These are phyloP conservation scores for Diaporthe humulicola DNA, from an alignment of 2,329 filamentous ascomycete species.

Conservation along the genomic window DNA sequence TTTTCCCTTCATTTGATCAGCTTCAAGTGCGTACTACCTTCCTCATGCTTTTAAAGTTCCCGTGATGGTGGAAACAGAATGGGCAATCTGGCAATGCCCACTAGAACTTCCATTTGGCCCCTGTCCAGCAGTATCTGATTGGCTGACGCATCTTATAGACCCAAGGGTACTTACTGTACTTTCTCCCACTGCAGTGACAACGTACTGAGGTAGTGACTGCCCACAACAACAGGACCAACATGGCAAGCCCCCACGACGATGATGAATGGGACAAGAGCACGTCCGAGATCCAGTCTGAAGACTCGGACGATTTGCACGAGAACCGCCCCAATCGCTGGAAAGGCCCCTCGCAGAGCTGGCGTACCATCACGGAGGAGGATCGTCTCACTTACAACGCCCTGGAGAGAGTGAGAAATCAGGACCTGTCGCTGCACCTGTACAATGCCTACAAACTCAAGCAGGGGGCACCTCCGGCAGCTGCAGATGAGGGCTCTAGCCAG, in stretches of 20 bases:
- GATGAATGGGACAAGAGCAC: slow-evolving; percentile 59
- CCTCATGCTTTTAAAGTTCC: neutral
- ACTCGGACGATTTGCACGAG: slow-evolving; percentile 60
- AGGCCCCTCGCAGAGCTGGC: slow-evolving; percentile 79
- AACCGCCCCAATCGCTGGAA: slow-evolving; percentile 79
- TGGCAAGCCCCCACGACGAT: slow-evolving; percentile 39
- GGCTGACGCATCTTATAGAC: neutral
- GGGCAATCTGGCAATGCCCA: no score
- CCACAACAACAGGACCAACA: neutral
- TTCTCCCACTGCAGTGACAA: slow-evolving; percentile 11
- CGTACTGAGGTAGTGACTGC: neutral
- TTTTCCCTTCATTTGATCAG: neutral
- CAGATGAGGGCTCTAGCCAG: slow-evolving; percentile 26
- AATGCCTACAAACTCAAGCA: slow-evolving; percentile 79
- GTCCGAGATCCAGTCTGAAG: slow-evolving; percentile 61
- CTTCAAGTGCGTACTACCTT: neutral
- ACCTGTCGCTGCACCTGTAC: slow-evolving; percentile 83
- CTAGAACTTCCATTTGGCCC: no score
- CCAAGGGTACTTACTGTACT: neutral
- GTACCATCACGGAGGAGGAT: slow-evolving; percentile 70
- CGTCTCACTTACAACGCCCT: slow-evolving; percentile 74
- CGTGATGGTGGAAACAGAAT: no score
- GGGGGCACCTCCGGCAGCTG: slow-evolving; percentile 44
- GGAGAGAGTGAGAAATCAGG: slow-evolving; percentile 71
- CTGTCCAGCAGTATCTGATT: neutral